These are phyloP conservation scores for Casuarina cunninghamiana DNA, from an alignment of 306 rosid genomes.

Conservation along the genomic window DNA sequence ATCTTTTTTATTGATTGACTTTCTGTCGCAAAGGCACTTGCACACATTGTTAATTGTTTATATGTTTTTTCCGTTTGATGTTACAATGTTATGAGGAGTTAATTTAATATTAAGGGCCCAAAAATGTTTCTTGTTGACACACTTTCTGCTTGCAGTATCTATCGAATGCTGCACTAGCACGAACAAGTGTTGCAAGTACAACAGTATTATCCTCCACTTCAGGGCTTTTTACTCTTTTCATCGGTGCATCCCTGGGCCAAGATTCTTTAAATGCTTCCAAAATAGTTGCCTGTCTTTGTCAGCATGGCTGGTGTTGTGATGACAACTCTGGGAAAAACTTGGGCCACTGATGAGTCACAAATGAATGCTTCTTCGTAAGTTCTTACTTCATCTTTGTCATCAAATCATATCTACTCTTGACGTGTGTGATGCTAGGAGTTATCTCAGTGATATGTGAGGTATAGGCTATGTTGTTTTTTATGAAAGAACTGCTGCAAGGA, in stretches of 20 bases:
- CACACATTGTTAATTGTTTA: background rate
- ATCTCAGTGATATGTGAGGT: background rate
- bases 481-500: background rate
- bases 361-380: slow-evolving; percentile 55
- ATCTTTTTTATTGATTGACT: background rate
- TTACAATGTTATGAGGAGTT: background rate
- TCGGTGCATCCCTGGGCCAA: slow-evolving; percentile 83
- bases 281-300: slow-evolving; percentile 90
- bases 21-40: background rate
- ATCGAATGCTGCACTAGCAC: slow-evolving; percentile 97
- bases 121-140: slow-evolving; percentile 8
- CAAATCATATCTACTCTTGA: slow-evolving; percentile 9
- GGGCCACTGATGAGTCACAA: slow-evolving; percentile 83
- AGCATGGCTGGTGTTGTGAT: slow-evolving; percentile 95
- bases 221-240: slow-evolving; percentile 94
- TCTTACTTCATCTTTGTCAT: slow-evolving; percentile 18
- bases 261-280: slow-evolving; percentile 78
- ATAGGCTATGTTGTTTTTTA: slow-evolving; percentile 7
- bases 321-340: slow-evolving; percentile 95
- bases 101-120: slow-evolving; percentile 7
- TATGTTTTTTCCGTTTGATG: background rate
- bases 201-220: slow-evolving; percentile 97
- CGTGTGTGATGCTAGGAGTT: slow-evolving; percentile 1
- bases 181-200: slow-evolving; percentile 97
- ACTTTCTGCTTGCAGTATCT: slow-evolving; percentile 67